Percentiles rank a stretch among this genome's conserved stretches.
phyloP scores from a whole-genome alignment of 2,329 filamentous ascomycete genomes.

The Fusarium secorum region DNA sequence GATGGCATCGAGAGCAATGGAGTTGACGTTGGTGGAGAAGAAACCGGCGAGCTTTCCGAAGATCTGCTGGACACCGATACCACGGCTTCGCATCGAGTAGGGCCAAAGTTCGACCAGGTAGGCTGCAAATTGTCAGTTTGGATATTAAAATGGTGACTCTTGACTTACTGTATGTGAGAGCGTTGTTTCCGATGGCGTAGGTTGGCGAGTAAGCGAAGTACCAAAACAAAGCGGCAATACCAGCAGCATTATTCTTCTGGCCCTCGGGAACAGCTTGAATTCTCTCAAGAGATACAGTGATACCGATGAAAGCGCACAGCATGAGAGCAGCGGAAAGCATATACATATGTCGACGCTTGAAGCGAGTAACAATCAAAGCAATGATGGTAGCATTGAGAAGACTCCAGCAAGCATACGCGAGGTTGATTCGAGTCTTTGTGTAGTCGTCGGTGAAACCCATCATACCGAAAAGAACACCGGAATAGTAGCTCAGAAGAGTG shows the following conservation, averaged over 20 bases:
- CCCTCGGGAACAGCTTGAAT: slow-evolving; percentile 46
- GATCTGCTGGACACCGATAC: slow-evolving; percentile 65
- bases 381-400: slow-evolving; percentile 53
- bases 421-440: slow-evolving; percentile 56
- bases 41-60: slow-evolving; percentile 55
- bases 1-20: slow-evolving; percentile 50
- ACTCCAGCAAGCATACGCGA: slow-evolving; percentile 55
- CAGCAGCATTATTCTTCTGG: slow-evolving; percentile 8
- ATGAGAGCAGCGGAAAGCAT: slow-evolving; percentile 58
- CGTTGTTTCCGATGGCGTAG: slow-evolving; percentile 36
- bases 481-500: slow-evolving; percentile 47
- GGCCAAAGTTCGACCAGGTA: slow-evolving; percentile 69
- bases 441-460: slow-evolving; percentile 53
- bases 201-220: slow-evolving; percentile 31
- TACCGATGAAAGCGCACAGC: slow-evolving; percentile 59
- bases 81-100: slow-evolving; percentile 63
- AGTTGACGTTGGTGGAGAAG: slow-evolving; percentile 56
- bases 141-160: accelerated
- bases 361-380: slow-evolving; percentile 55
- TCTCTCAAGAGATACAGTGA: slow-evolving; percentile 58
- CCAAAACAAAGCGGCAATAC: slow-evolving; percentile 25
- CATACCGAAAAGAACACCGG: slow-evolving; percentile 50
- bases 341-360: slow-evolving; percentile 59
- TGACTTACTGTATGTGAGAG: slow-evolving; percentile 35
- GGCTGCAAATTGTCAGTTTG: slow-evolving; percentile 17